Evolutionary conservation across 1,284 basidiomycete species (phyloP), one percentile per base, ranked within the genome.

Genomic region (Irpex rosettiformis): DNA sequence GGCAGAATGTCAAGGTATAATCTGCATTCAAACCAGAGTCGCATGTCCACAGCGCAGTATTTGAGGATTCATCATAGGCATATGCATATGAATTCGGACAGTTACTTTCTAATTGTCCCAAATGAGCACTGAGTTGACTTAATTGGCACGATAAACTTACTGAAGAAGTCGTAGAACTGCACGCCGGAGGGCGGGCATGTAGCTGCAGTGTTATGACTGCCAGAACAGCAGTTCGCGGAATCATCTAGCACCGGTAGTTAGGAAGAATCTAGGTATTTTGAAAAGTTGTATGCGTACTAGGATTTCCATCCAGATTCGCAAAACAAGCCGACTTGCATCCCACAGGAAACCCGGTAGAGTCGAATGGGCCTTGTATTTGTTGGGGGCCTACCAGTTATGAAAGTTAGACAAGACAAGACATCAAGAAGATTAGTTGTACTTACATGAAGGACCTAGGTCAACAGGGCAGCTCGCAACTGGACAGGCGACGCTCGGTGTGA

Each of bases 1-100:
- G 79, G 67, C 79, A 82, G 69, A 81, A 82, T 0, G 79, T 81
- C 51, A 82, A 55, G 2, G 77, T 80, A 61, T 79, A 83, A 61
- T 79, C 75, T 1, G 79, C 75, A 11, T 70, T 69, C 53, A 67
- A 59, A 16, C 64, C 54, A 2, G 74, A 69, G 25, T 66, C 65
- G 63, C 81, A 82, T 0, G 74, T 79, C 75, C 74, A 80, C 24
- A 82, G 70, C 2, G 81, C 80, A 1, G 77, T 78, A 1, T 73
- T 73, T 56, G 74, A 77, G 22, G 69, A 67, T 65, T 82, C 81
- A 62, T 83, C 81, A 62, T 72, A 83, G 0, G 81, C 79, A 61
- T 82, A 83, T 0, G 74, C 78, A 63, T 82, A 82, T 1, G 78
- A 66, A 57, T 79, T 70, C 0, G 78, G 78, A 65, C 81, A 83